Evolutionary conservation across 2,329 filamentous ascomycete species (phyloP).

Genomic region (Ceratocystiopsis brevicomis): DNA sequence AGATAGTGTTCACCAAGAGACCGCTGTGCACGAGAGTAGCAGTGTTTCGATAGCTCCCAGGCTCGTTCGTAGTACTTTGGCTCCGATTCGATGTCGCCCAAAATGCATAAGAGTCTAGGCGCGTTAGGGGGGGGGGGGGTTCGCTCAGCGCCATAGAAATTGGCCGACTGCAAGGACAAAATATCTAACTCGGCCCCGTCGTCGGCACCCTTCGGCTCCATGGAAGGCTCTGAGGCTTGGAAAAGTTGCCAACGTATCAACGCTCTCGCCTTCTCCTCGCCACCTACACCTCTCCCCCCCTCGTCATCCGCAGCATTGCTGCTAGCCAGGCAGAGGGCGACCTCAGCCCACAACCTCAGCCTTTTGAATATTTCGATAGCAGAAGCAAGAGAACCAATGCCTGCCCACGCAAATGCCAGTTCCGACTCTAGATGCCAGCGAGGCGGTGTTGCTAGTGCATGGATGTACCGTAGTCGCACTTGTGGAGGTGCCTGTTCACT

Average conservation of each 20-base stretch:
- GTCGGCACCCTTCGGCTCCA: constrained; percentile 16
- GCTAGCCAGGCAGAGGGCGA: constrained; percentile 68
- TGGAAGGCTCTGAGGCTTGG: constrained; percentile 31
- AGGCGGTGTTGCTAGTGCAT: constrained; percentile 65
- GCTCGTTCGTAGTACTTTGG: constrained; percentile 61
- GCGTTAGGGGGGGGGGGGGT: constrained; percentile 61
- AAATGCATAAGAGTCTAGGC: constrained; percentile 75
- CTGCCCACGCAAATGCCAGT: constrained; percentile 80
- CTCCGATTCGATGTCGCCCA: constrained; percentile 72
- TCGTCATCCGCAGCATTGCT: constrained; percentile 38
- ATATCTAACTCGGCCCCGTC: constrained; percentile 38
- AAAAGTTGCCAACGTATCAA: constrained; percentile 68
- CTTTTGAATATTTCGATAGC: constrained; percentile 93
- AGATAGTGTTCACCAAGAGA: constrained; percentile 69
- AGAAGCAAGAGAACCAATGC: constrained; percentile 68
- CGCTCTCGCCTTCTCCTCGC: constrained; percentile 61
- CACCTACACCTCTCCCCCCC: constrained; percentile 32
- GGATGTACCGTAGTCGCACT: constrained; percentile 65
- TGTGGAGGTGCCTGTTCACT: constrained; percentile 61
- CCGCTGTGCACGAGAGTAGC: constrained; percentile 74
- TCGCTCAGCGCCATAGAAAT: constrained; percentile 44
- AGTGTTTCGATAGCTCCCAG: constrained; percentile 65
- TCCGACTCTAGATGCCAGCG: constrained; percentile 91
- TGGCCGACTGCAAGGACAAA: constrained; percentile 32
- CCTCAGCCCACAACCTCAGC: constrained; percentile 84